Evolutionary conservation across 202 grass and related monocot genomes (phyloP), one percentile per base, ranked within the genome.

Genomic region (Tripidium arundinaceum): DNA sequence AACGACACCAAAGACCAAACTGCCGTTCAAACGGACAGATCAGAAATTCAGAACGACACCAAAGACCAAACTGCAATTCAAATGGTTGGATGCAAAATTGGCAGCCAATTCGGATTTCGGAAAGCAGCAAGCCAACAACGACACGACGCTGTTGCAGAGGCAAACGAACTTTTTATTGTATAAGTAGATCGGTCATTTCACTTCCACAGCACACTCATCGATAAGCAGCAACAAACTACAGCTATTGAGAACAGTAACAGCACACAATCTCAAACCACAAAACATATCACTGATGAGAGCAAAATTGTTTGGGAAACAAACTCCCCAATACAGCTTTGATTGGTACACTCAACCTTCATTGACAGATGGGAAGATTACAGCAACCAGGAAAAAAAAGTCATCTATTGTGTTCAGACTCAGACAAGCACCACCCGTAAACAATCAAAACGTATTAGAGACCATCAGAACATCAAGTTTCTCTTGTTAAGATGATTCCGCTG

Each of bases 401-500:
- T 12, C 70, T 62, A 68, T 34, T 68, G 49, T 68, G 37, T 66
- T 59, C 8, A 45, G 16, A 81, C 28, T 74, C 47, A 1, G 6
- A 70, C 61, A 26, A 8, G 19, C 27, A 68, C 66, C 33, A 83
- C 18, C n/a, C 4, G 1, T 57, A 72, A 80, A 78, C 10, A 62
- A 47, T 64, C 22, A 54, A 60, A 72, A 81, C 38, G 67, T 83
- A 70, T 49, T 37, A 68, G 75, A 72, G 49, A 61, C 50, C 19
- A 8, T 54, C 19, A 54, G 50, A 55, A 22, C 43, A 19, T 62
- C 15, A 21, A 21, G 31, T n/a, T 87, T 79, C 60, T 50, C 43
- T 47, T 58, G 18, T 70, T 31, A 70, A 55, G 70, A 69, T 70
- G 72, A 72, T 31, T 77, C 64, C 1, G 81, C 49, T 8, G 92